Evolutionary conservation across 2,329 filamentous ascomycete species (phyloP), one percentile per base, ranked within the genome.

Genomic region (Xylariaceae sp.): DNA sequence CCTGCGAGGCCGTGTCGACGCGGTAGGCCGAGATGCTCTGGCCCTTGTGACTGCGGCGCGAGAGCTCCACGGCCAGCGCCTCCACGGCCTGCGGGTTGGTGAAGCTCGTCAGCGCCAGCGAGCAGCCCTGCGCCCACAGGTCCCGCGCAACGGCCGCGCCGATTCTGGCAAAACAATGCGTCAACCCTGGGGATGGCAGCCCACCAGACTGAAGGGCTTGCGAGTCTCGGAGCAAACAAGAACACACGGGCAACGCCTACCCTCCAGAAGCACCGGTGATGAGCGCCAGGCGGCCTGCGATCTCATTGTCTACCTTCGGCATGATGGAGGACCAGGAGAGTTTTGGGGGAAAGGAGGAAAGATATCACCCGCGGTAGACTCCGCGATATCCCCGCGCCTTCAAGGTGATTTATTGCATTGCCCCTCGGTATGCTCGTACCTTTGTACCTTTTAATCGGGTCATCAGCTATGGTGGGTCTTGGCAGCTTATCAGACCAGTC

Each of bases 1-100:
- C 64, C 4, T 68, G 61, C 6, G 64, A 65, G 12, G 63, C 64
- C 38, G 80, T 68, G 46, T 83, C 75, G 12, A 75, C 70, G 46
- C 72, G 60, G 54, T 82, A 75, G 4, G 62, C 58, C 1, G 69
- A 70, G 37, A 80, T 65, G 17, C 39, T 51, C 25, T 46, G 41
- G 19, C 51, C 53, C 19, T 67, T 54, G 19, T 43, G 50, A 16
- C 31, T 36, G 8, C 40, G 39, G 16, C 36, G 40, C n/a, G 39
- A 33, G 5, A 57, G 47, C 31, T 57, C 53, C 25, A 42, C 35
- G 5, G 38, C 45, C 21, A 60, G 41, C 11, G 46, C 43, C 21
- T 54, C 47, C 6, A 57, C 44, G 13, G 49, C 42, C 32, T 51
- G 37, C 16, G 40, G 42, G 32, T 56, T 54, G 29, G 35, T 44